Evolutionary conservation across 2,329 filamentous ascomycete genomes (phyloP), one percentile per base, ranked within the genome.

Genomic region (Ophiocordyceps camponoti-rufipedis): DNA sequence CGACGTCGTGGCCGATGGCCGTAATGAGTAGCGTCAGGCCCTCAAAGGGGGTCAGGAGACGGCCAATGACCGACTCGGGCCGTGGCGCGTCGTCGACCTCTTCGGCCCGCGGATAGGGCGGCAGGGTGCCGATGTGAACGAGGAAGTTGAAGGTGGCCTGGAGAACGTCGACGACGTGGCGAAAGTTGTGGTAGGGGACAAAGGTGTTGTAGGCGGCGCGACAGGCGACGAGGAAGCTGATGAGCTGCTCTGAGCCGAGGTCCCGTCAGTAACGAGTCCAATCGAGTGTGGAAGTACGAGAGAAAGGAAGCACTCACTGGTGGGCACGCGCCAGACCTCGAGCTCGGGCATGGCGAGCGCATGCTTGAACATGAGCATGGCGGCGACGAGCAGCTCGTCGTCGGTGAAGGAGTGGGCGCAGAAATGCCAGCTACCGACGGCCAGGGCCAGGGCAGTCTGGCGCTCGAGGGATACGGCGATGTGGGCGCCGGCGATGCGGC

Each of bases 161-260:
- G 45, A 96, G 71, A 28, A 98, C 91, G 62, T 98, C 91, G 49
- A 95, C 82, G 19, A 94, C 91, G 62, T 98, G 91, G 46, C 89
- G 83, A 61, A 96, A 98, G 63, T 98, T 98, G 68, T 98, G 91
- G 58, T 96, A 98, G 19, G 89, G 84, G 33, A 95, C 87, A 60
- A 94, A 94, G 48, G 78, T 83, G 61, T 96, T 96, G 66, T 98
- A 98, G n/a, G 91, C 85, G 43, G 82, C 80, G 49, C 89, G 82
- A 56, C 87, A 91, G 45, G 88, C 87, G 50, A 94, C 74, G 49
- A 96, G 70, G 57, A 94, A 96, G 45, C 77, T 80, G 51, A 83
- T 82, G 28, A 98, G 70, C 60, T 93, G 81, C 54, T 84, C 86
- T 85, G 23, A 8, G 23, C 18, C 35, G 18, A 40, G 18, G 6